These are phyloP conservation scores for Plasmodium berghei DNA, from an alignment of 169 alveolate species.

Conservation along the genomic window DNA sequence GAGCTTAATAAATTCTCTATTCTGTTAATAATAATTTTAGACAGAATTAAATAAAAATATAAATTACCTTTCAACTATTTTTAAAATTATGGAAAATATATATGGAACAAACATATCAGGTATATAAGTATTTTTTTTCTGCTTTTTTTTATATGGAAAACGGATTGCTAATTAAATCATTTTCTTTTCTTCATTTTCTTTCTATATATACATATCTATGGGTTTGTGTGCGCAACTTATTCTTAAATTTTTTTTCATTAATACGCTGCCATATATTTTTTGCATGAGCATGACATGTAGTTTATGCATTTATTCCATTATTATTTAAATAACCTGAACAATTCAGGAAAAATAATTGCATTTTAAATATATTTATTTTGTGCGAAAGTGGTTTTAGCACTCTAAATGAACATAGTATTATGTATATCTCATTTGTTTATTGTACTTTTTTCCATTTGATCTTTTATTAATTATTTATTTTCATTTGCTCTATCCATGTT, in stretches of 20 bases:
- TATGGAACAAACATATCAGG: conserved; percentile 7
- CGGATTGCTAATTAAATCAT: too few species aligned
- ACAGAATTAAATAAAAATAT: background rate
- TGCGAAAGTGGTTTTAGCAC: too few species aligned
- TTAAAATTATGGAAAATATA: conserved; percentile 5
- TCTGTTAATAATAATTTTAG: background rate
- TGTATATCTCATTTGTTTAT: background rate
- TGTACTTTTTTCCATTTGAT: background rate
- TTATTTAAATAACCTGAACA: too few species aligned
- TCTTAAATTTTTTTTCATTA: background rate
- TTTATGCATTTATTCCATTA: too few species aligned
- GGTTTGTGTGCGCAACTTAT: background rate
- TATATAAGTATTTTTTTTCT: background rate
- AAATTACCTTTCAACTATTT: background rate
- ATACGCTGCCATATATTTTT: background rate
- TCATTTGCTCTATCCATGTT: background rate
- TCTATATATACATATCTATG: background rate
- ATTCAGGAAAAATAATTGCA: too few species aligned
- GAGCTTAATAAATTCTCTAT: background rate
- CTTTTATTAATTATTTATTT: background rate
- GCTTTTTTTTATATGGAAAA: background rate
- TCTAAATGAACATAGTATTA: too few species aligned
- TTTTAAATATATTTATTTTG: too few species aligned
- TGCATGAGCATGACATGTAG: too few species aligned
- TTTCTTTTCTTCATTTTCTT: too few species aligned